Base-by-base conservation (phyloP, 2,329 filamentous ascomycete genomes). In the Polytolypa hystricis region DNA sequence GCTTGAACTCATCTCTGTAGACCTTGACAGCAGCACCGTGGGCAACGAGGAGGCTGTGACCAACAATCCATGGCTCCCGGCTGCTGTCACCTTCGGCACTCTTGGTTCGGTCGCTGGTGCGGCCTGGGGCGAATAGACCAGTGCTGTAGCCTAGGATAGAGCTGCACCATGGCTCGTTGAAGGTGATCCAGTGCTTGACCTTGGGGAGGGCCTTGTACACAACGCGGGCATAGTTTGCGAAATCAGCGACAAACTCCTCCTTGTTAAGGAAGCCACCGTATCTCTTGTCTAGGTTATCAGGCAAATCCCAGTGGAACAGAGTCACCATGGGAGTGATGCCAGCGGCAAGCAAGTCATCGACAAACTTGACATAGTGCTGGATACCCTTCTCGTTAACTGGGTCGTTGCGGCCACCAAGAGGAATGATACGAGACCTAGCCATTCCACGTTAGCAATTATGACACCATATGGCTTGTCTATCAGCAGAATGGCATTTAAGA, bases 151-250 rank as follows among this genome's bases (percentile, higher is more conserved):
- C 84, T 28, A 91, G 70, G 42, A 91, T 79, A 35, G 80, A 76
- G 45, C 77, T 83, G 62, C 84, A 93, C 77, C 82, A 91, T 3
- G 85, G 85, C 66, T 93, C 84, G 57, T 91, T 91, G 65, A 89
- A 85, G 17, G 84, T 91, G 58, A 87, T 84, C 85, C 85, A 93
- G 62, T 84, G 71, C 66, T 85, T 84, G 52, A 86, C 84, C 58
- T 79, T 80, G 37, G 77, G 73, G 39, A 93, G 69, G 1, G 77
- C 74, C 54, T 79, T 70, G 65, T 86, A 93, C 50, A 84, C 68
- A 31, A 84, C 67, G 43, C 79, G 77, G 7, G 84, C 81, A 54
- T 87, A 93, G 61, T 80, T 66, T 48, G 81, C 79, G 55, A 77
- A 93, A 62, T 93, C 85, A 40, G 79, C 72, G 2, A 82, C 77